Percentiles rank a stretch among this genome's conserved stretches.
Conservation (phyloP, 495 filamentous ascomycete genomes). For the Amphirosellinia nigrospora region DNA sequence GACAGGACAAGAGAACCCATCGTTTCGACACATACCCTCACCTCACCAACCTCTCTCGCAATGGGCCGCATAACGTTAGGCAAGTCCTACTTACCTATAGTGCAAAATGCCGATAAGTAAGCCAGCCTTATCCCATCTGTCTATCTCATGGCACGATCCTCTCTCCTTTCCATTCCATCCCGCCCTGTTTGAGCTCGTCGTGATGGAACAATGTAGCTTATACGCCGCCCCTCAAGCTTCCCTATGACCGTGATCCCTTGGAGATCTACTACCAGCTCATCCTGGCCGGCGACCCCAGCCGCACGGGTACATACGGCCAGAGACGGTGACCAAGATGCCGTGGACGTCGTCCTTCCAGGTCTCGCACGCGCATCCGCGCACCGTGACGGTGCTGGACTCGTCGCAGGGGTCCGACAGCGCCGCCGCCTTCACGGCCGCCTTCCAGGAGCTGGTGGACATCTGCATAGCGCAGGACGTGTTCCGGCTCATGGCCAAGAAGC, state of each 20-base stretch:
- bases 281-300: conserved; percentile 41
- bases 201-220: conserved; percentile 24
- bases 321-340: conserved; percentile 52
- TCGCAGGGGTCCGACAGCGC: conserved; percentile 31
- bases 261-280: conserved; percentile 43
- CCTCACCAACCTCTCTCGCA: conserved; percentile 9
- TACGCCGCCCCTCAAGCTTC: conserved; percentile 24
- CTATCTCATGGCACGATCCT: neutral
- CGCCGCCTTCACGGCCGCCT: conserved; percentile 37
- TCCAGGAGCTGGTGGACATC: conserved; percentile 44
- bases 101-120: conserved; percentile 29
- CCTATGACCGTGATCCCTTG: conserved; percentile 31
- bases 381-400: conserved; percentile 41
- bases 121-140: conserved; percentile 12
- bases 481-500: conserved; percentile 43
- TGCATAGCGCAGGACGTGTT: conserved; percentile 48
- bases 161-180: neutral
- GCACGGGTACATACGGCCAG: conserved; percentile 52
- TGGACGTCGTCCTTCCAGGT: conserved; percentile 49
- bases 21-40: too few relatives aligned
- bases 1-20: neutral
- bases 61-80: conserved; percentile 22
- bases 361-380: conserved; percentile 36
- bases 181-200: neutral
- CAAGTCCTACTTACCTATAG: conserved; percentile 27